Conservation (phyloP, 495 filamentous ascomycete genomes). For the Aspergillus hancockii region DNA sequence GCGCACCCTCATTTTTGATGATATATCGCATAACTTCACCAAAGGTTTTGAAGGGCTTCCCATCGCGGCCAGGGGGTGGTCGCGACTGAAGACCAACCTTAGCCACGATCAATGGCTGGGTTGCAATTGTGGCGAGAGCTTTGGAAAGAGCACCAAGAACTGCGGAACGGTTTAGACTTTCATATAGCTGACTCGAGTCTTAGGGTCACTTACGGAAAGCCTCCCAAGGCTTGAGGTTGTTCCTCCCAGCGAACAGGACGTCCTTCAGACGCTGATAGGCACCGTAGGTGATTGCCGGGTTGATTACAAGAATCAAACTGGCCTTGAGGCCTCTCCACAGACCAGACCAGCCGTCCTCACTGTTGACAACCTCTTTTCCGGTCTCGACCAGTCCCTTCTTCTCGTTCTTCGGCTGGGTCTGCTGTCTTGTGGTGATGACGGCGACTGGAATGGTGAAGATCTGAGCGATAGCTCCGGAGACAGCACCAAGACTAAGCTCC, state of each 20-base stretch:
- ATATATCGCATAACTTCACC: slow-evolving; percentile 94
- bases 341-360: slow-evolving; percentile 86
- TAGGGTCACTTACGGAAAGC: slow-evolving; percentile 77
- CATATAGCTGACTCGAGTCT: background rate
- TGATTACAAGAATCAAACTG: slow-evolving; percentile 93
- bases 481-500: slow-evolving; percentile 84
- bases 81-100: slow-evolving; percentile 96
- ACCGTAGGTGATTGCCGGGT: slow-evolving; percentile 97
- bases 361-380: slow-evolving; percentile 80
- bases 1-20: slow-evolving; percentile 77
- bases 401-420: slow-evolving; percentile 83
- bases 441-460: slow-evolving; percentile 95
- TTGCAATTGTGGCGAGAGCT: slow-evolving; percentile 84
- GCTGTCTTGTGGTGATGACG: slow-evolving; percentile 92
- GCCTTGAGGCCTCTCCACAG: slow-evolving; percentile 96
- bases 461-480: slow-evolving; percentile 89
- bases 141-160: slow-evolving; percentile 94
- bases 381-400: slow-evolving; percentile 88
- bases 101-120: slow-evolving; percentile 95
- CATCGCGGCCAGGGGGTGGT: slow-evolving; percentile 78
- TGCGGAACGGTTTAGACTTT: slow-evolving; percentile 34
- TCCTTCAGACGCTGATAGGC: slow-evolving; percentile 91
- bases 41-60: slow-evolving; percentile 94
- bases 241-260: slow-evolving; percentile 73
- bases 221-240: slow-evolving; percentile 78